Percentiles rank a stretch among this genome's conserved stretches.
These are phyloP conservation scores for Eragrostis tef DNA, from an alignment of 202 grass and related monocot species.

Conservation along the genomic window DNA sequence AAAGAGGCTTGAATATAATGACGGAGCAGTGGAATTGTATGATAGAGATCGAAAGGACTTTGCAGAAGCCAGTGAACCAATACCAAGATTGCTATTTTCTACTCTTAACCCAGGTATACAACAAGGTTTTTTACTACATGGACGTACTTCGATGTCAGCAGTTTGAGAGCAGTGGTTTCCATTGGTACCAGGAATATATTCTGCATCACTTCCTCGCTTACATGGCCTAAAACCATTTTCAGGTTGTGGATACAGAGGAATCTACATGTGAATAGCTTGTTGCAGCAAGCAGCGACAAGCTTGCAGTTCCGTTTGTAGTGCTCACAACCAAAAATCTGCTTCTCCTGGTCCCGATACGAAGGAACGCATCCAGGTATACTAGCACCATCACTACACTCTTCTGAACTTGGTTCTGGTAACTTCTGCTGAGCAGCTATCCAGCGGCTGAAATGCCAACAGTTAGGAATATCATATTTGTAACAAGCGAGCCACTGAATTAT, in stretches of 20 bases:
- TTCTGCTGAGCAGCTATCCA: slow-evolving; percentile 99
- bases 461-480: slow-evolving; percentile 38
- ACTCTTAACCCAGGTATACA: slow-evolving; percentile 88
- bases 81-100: slow-evolving; percentile 58
- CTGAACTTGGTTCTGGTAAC: slow-evolving; percentile 64
- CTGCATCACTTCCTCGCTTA: slow-evolving; percentile 61
- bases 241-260: slow-evolving; percentile 32
- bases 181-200: slow-evolving; percentile 46
- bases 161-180: slow-evolving; percentile 48
- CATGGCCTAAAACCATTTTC: slow-evolving; percentile 63
- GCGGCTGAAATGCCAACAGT: slow-evolving; percentile 56
- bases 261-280: slow-evolving; percentile 88
- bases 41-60: slow-evolving; percentile 59
- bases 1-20: slow-evolving; percentile 82
- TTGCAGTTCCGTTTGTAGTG: slow-evolving; percentile 98
- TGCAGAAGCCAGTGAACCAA: slow-evolving; percentile 51
- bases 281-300: slow-evolving; percentile 85
- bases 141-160: slow-evolving; percentile 48
- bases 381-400: slow-evolving; percentile 50
- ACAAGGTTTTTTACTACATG: slow-evolving; percentile 69
- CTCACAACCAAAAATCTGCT: slow-evolving; percentile 81
- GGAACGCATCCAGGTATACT: slow-evolving; percentile 65
- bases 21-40: slow-evolving; percentile 63
- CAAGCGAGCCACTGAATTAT: slow-evolving; percentile 41
- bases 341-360: slow-evolving; percentile 72